Conservation (phyloP, 2,329 filamentous ascomycete genomes). For the Trichothecium roseum region DNA sequence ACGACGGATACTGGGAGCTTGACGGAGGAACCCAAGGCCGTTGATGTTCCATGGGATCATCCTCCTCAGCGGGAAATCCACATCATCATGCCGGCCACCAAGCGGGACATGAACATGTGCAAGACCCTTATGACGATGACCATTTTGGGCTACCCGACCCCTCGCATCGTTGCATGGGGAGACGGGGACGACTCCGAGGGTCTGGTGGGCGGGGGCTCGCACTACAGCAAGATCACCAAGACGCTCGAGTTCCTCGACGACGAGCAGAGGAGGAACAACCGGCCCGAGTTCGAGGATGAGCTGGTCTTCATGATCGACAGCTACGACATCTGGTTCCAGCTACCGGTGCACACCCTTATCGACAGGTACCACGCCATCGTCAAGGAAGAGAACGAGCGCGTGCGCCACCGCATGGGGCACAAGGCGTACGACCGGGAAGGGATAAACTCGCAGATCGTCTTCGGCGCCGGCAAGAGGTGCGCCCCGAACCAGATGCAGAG, state of each 20-base stretch:
- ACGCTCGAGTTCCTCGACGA: constrained; percentile 16
- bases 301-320: constrained; percentile 18
- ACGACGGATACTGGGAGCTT: no score
- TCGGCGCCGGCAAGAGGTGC: constrained; percentile 16
- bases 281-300: constrained; percentile 15
- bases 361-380: constrained; percentile 13
- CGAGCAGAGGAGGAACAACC: constrained; percentile 6
- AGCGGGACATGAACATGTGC: constrained; percentile 15
- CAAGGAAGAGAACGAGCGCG: constrained; percentile 11
- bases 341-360: constrained; percentile 13
- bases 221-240: constrained; percentile 17
- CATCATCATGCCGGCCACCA: constrained; percentile 16
- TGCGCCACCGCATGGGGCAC: constrained; percentile 13
- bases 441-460: constrained; percentile 13
- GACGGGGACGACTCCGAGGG: constrained; percentile 7
- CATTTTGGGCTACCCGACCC: constrained; percentile 16
- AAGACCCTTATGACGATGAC: constrained; percentile 18
- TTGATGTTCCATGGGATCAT: constrained; percentile 1
- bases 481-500: constrained; percentile 13
- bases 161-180: constrained; percentile 16
- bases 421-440: constrained; percentile 11
- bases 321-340: constrained; percentile 22
- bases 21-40: no score
- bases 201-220: constrained; percentile 15
- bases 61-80: constrained; percentile 8